Base-by-base conservation (phyloP, 164 flowering plant species). In the Vitis amurensis region DNA sequence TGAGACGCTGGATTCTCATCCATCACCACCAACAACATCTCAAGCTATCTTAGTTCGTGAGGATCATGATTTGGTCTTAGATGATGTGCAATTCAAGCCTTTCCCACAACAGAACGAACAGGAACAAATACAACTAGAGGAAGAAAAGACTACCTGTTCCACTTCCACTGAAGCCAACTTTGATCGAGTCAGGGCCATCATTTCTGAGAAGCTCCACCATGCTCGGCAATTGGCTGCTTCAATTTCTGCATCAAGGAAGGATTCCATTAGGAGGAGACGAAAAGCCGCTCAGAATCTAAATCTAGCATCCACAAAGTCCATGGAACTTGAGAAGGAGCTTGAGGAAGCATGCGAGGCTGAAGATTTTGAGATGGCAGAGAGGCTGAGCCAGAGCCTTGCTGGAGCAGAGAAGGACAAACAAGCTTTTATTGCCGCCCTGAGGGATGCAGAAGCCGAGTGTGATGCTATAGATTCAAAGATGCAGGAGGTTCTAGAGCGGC, bases 281-380 rank as follows among this genome's bases (percentile, higher is more conserved):
- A 82, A 83, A 70, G 91, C 89, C 2, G 73, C 79, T 3, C 85
- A 87, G 62, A 53, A 71, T 27, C 72, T 91, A 11, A 74, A 70
- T 67, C 72, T 69, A 16, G 84, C 88, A 10, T 78, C 93, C 13
- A 13, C 59, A 3, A 80, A 71, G 76, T 74, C 76, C 72, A 71
- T 53, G 63, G 81, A 85, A 23, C 76, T 91, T 68, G 97, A 91
- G 76, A 81, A 66, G 81, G 75, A 84, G 68, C 80, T 91, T 63
- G 90, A 89, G 64, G 90, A 84, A 59, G 94, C 93, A 5, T 87
- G 92, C 60, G 97, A 91, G 71, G 81, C 86, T 1, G 97, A 91
- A 67, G 94, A 91, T 72, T 91, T 91, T 60, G 93, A 91, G 78
- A 82, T 69, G 63, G 97, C 97, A 3, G 90, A 91, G n/a, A 78